Percentiles rank a stretch among this genome's conserved stretches.
Conservation (phyloP, 2,329 filamentous ascomycete species). For the Fusarium guadeloupense region DNA sequence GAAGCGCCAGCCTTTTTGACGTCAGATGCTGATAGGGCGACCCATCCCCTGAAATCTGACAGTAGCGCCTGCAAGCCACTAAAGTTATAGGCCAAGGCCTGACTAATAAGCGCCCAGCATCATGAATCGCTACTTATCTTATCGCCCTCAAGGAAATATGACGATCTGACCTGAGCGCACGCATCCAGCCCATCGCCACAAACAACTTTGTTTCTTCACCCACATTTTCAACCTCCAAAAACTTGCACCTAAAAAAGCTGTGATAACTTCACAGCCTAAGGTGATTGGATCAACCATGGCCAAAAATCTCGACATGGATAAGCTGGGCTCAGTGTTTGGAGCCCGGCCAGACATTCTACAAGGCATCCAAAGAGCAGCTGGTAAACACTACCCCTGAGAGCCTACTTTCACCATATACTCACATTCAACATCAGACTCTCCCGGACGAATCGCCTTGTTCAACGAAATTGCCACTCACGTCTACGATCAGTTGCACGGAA, state of each 20-base stretch:
- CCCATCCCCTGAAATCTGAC: slow-evolving; percentile 12
- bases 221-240: slow-evolving; percentile 15
- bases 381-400: slow-evolving; percentile 51
- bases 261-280: slow-evolving; percentile 19
- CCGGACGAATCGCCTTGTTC: slow-evolving; percentile 61
- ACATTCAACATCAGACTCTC: slow-evolving; percentile 55
- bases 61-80: slow-evolving; percentile 26
- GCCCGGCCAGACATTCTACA: slow-evolving; percentile 65
- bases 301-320: slow-evolving; percentile 58
- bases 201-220: slow-evolving; percentile 19
- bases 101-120: slow-evolving; percentile 38
- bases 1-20: slow-evolving; percentile 20
- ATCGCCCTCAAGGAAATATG: slow-evolving; percentile 39
- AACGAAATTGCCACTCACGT: slow-evolving; percentile 65
- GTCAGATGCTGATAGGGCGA: slow-evolving; percentile 29
- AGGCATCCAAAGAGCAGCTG: slow-evolving; percentile 62
- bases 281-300: slow-evolving; percentile 49
- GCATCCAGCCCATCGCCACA: slow-evolving; percentile 21
- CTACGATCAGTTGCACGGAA: slow-evolving; percentile 54
- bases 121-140: slow-evolving; percentile 41
- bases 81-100: slow-evolving; percentile 8
- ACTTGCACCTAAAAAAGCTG: slow-evolving; percentile 20
- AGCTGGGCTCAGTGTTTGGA: slow-evolving; percentile 62
- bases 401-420: slow-evolving; percentile 4
- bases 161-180: slow-evolving; percentile 32